Evolutionary conservation across 108 stramenopile genomes (phyloP), one percentile per base, ranked within the genome.

Genomic region (Skeletonema menzelii): DNA sequence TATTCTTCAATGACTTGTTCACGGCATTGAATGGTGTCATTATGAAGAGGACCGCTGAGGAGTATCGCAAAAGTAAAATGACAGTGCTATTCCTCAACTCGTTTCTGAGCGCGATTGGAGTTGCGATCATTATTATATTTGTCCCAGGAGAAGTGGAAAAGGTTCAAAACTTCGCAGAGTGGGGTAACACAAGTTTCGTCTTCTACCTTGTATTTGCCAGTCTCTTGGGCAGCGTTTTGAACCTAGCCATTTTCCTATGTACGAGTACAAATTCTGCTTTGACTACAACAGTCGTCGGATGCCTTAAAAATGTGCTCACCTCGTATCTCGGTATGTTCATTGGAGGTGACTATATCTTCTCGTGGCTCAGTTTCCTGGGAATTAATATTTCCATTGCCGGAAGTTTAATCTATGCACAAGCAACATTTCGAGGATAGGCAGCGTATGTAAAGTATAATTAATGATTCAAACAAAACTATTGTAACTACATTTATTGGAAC

Each of bases 161-260:
- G 12, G 71, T 78, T 3, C 47, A 35, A 27, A 49, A 62, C 15
- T 75, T 79, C 12, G 34, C 19, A 3, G 40, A 79, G 12, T 56
- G 67, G 72, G 27, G 47, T 40, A 73, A 84, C 57, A 27, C 65
- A 15, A 58, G 67, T 47, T 80, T 84, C 31, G 11, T 77, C 24
- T 55, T 66, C 37, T 67, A 73, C 40, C 65, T 82, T 7, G 65
- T 73, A 0, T 74, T 77, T 53, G 73, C 84, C 8, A 53, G 60
- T 27, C 56, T 71, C 35, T 64, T 84, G 67, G 87, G 88, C 27
- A 67, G 68, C 14, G 86, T 89, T 15, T 68, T 89, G 40, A 84
- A 89, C 35, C 77, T 88, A 79, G 87, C 88, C 22, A 89, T 89
- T 15, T 87, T 88, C 71, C 27, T 87, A 35, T 89, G 88, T 65